phyloP scores from a whole-genome alignment of 2,329 filamentous ascomycete genomes.

The Sporothrix schenckii region DNA sequence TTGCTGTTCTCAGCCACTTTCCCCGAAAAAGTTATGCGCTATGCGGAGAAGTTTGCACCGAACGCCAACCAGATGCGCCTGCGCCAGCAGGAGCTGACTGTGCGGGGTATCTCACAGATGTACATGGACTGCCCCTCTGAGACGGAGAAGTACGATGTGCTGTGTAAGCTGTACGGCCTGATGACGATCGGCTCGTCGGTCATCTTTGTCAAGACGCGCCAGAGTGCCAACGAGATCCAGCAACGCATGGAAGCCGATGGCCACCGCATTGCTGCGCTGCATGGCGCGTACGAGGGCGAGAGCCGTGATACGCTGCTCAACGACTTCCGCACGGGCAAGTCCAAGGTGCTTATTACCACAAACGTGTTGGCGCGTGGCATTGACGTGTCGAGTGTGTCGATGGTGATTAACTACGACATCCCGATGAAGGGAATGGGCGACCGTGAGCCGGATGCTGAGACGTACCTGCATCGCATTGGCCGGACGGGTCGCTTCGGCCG shows the following conservation, averaged over 20 bases:
- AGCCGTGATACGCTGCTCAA: conserved; percentile 84
- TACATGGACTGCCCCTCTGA: conserved; percentile 90
- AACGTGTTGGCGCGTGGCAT: conserved; percentile 97
- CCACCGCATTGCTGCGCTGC: conserved; percentile 87
- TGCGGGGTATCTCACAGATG: conserved; percentile 96
- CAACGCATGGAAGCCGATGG: conserved; percentile 83
- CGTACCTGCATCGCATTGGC: conserved; percentile 96
- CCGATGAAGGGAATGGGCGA: conserved; percentile 76
- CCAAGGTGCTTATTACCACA: conserved; percentile 96
- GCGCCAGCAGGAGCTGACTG: conserved; percentile 87
- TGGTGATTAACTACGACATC: conserved; percentile 97
- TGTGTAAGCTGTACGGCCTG: conserved; percentile 91
- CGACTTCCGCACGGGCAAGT: conserved; percentile 80
- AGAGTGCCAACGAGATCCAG: conserved; percentile 83
- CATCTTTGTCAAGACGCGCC: conserved; percentile 93
- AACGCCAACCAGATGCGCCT: conserved; percentile 85
- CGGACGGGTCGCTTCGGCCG: conserved; percentile 96
- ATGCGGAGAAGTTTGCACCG: conserved; percentile 82
- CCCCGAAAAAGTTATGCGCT: conserved; percentile 80
- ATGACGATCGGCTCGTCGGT: conserved; percentile 98
- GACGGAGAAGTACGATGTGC: conserved; percentile 79
- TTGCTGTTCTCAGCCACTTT: conserved; percentile 96
- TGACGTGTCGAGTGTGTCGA: conserved; percentile 85
- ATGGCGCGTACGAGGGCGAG: conserved; percentile 80
- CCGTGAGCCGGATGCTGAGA: conserved; percentile 84